Evolutionary conservation across 2,329 filamentous ascomycete species (phyloP).

Genomic region (Cladophialophora exuberans): DNA sequence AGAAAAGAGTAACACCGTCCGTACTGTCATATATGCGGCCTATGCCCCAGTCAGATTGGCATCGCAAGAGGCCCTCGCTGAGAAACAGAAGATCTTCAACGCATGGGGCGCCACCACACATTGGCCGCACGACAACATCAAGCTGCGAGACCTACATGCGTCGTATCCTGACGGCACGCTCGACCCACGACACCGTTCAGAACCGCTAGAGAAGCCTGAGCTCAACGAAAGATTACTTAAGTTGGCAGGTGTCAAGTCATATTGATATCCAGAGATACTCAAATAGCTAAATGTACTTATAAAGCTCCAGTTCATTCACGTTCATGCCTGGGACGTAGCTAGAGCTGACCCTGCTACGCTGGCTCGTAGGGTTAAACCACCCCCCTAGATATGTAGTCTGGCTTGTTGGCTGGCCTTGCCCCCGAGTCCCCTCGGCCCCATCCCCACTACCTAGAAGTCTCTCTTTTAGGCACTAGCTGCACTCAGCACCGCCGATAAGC

Average conservation of each 20-base stretch:
- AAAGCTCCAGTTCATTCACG: too few species aligned
- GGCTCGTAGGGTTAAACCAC: not conserved
- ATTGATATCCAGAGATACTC: not conserved
- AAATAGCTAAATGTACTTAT: not conserved
- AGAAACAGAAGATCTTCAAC: constrained; percentile 42
- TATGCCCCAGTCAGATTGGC: constrained; percentile 44
- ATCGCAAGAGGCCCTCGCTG: constrained; percentile 37
- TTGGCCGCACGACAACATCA: constrained; percentile 47
- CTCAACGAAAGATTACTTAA: constrained; percentile 40
- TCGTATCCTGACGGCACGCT: constrained; percentile 39
- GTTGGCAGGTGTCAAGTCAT: constrained; percentile 40
- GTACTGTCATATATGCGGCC: constrained; percentile 44
- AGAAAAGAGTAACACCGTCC: constrained; percentile 39
- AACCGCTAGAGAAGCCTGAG: constrained; percentile 45
- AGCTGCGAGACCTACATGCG: constrained; percentile 3
- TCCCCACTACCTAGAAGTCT: not conserved
- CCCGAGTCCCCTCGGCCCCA: not conserved
- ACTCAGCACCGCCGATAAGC: not conserved
- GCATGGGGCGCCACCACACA: constrained; percentile 43
- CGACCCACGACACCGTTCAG: constrained; percentile 42
- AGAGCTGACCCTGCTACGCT: too few species aligned
- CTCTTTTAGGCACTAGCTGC: not conserved
- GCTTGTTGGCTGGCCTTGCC: too few species aligned
- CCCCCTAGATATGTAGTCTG: not conserved
- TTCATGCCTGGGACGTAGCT: too few species aligned